Base-by-base conservation (phyloP, 1,284 basidiomycete species). In the Hemileia vastatrix region DNA sequence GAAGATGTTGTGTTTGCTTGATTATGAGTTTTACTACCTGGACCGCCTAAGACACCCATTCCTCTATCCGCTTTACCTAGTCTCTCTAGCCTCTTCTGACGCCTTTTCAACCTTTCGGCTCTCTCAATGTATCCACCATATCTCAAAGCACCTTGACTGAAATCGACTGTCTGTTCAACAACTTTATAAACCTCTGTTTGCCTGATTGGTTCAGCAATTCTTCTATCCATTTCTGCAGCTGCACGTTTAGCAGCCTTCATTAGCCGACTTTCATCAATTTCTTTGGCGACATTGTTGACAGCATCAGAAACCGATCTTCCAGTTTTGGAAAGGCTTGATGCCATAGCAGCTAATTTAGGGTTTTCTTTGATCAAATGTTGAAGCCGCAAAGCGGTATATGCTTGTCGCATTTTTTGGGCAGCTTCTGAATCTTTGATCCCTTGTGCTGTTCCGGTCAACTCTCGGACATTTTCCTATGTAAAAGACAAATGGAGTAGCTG, bases 291-390 rank as follows among this genome's bases (percentile, higher is more conserved):
- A 71, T 91, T 88, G 13, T 83, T 82, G 54, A 97, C 91, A 6
- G 94, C 94, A 76, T 97, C 93, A 50, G 88, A 87, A 65, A 97
- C 88, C 73, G 90, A 90, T 61, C 94, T 83, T 67, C 95, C 95
- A 13, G 86, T 83, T 75, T 88, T 88, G 72, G 83, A 85, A 63
- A 98, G 82, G 71, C 93, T 88, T 71, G 93, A 88, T 1, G 92
- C 93, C 0, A 93, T 94, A 0, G 88, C 87, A 62, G 88, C 84
- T 64, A 99, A 79, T 60, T 84, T 81, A 6, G 95, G 95, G 74
- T 99, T 99, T 78, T 96, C 90, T 80, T 96, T 90, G 67, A 99
- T 95, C 71, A 90, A 91, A 8, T 89, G 88, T 18, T 88, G 86
- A 68, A 95, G 79, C 89, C 94, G 69, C 13, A 51, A 43, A 6